Evolutionary conservation across 805 yeast species (phyloP).

Genomic region (Saturnispora zaruensis): DNA sequence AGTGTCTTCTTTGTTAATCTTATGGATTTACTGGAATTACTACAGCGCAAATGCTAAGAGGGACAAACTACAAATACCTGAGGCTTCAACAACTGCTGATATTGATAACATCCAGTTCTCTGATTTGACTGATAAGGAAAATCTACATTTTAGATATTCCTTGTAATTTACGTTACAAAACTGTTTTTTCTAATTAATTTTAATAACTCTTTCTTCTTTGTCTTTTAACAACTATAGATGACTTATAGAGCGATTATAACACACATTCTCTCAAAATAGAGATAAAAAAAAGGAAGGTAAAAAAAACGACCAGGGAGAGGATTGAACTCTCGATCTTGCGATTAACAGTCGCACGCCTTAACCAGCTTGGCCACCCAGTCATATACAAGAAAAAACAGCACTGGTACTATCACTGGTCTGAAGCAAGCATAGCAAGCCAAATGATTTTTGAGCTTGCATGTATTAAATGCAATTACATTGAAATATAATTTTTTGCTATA

Average conservation of each 20-base stretch:
- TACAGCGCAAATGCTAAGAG: slow-evolving; percentile 14
- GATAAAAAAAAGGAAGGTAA: neutral
- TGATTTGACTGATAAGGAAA: slow-evolving; percentile 19
- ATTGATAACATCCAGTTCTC: slow-evolving; percentile 17
- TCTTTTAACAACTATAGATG: neutral
- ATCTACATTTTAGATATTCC: slow-evolving; percentile 5
- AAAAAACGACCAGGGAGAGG: slow-evolving; percentile 46
- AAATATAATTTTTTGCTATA: no score
- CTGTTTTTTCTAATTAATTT: no score
- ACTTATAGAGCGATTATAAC: no score
- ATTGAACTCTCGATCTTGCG: slow-evolving; percentile 57
- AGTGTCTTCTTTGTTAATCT: slow-evolving; percentile 16
- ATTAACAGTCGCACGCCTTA: slow-evolving; percentile 58
- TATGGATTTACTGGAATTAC: slow-evolving; percentile 14
- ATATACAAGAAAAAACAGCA: neutral
- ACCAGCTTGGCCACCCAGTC: slow-evolving; percentile 55
- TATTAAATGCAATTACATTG: no score
- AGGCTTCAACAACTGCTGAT: slow-evolving; percentile 5
- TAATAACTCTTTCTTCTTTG: neutral
- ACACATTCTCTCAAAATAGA: neutral
- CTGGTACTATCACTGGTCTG: neutral
- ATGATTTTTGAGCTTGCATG: no score
- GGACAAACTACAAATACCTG: slow-evolving; percentile 10
- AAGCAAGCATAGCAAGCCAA: no score
- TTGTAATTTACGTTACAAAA: neutral